Base-by-base conservation (phyloP, 2,329 filamentous ascomycete species). In the Talaromyces sp. region DNA sequence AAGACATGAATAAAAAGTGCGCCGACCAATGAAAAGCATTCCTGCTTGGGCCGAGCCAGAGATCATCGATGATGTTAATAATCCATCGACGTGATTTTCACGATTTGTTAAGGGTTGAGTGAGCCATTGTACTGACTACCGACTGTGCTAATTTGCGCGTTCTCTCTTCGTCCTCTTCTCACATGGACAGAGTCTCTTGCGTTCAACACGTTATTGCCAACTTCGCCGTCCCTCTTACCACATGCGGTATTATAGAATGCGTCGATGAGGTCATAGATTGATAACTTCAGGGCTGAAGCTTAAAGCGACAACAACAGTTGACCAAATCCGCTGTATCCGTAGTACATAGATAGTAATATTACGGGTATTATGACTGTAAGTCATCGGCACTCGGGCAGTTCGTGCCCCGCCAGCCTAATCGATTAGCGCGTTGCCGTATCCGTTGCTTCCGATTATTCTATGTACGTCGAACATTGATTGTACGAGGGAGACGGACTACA, bases 221-320 rank as follows among this genome's bases (percentile, higher is more conserved):
- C 23, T 16, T 16, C 46, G 28, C 44, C n/a, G 25, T 5, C 6
- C 42, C 7, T 21, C 5, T 46, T 46, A 46, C 42, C 42, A 25
- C 14, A 50, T n/a, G 9, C 48, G 28, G 48, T 5, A 18, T 5
- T 21, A 50, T 33, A 21, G n/a, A 11, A 23, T 14, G 7, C 9
- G n/a, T 33, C 28, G 16, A 54, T 54, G 50, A 54, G 50, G 50
- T 54, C 50, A 54, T 54, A 35, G 50, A 23, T 54, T 37, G 28
- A 52, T 33, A 52, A 2, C 31, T 48, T 31, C 50, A 54, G 50
- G 50, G 50, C 50, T 54, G 31, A 54, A 35, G 31, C 50, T 54
- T 50, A 50, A 48, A 50, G 25, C 16, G 25, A 50, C 14, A 25
- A 48, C 23, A 48, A n/a, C n/a, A 23, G 28, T 28, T 6, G 6